phyloP scores from a whole-genome alignment of 345 rosid species.

The Cardamine resedifolia region DNA sequence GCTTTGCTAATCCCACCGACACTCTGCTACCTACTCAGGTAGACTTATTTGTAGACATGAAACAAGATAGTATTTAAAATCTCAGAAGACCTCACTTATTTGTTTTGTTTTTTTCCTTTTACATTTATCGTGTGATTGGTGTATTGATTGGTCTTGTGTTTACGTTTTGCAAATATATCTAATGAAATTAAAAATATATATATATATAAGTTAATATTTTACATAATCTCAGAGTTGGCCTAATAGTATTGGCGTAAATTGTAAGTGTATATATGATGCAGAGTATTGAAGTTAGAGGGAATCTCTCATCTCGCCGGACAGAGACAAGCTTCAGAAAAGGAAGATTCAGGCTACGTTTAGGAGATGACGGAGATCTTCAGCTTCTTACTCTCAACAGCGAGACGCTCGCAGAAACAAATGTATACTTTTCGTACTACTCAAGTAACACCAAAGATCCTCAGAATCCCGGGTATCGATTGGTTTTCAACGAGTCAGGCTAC shows the following conservation, averaged over 20 bases:
- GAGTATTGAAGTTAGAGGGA: constrained; percentile 8
- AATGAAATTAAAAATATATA: too few relatives aligned
- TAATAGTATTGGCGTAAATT: too few relatives aligned
- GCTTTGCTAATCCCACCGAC: constrained; percentile 54
- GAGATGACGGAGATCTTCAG: constrained; percentile 15
- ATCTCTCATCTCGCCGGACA: constrained; percentile 8
- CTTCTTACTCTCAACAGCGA: constrained; percentile 25
- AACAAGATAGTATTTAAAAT: neutral
- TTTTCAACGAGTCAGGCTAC: constrained; percentile 49
- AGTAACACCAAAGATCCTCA: constrained; percentile 1
- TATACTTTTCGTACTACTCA: constrained; percentile 39
- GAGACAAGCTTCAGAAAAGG: constrained; percentile 6
- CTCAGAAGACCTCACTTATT: too few relatives aligned
- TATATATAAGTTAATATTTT: too few relatives aligned
- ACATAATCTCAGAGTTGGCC: too few relatives aligned
- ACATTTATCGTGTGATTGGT: too few relatives aligned
- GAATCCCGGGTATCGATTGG: constrained; percentile 32
- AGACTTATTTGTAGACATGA: neutral
- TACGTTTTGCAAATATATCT: too few relatives aligned
- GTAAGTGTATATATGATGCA: constrained; percentile 1
- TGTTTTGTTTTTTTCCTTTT: too few relatives aligned
- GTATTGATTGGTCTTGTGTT: too few relatives aligned
- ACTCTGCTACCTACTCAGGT: constrained; percentile 53
- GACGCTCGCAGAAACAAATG: constrained; percentile 23
- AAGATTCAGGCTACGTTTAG: constrained; percentile 17